Percentiles rank a stretch among this genome's conserved stretches.
Evolutionary conservation across 129 eudicot species (phyloP).

Genomic region (Calendula officinalis): DNA sequence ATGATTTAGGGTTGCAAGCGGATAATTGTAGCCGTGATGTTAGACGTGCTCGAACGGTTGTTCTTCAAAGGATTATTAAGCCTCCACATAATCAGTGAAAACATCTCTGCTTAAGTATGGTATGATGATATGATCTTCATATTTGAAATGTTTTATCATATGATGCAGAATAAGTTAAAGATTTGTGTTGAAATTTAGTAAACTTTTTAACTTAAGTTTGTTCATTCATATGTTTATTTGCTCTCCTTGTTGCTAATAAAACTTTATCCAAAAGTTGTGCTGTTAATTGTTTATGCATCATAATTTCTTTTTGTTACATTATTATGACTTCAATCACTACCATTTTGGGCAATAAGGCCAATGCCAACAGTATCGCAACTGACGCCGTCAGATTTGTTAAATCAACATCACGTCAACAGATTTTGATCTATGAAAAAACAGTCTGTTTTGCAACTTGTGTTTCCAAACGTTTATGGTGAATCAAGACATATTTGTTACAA

Average conservation of each 20-base stretch:
- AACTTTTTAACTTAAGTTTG: constrained; percentile 15
- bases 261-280: neutral
- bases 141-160: constrained; percentile 15
- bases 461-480: neutral
- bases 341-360: constrained; percentile 19
- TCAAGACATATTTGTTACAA: neutral
- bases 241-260: constrained; percentile 23
- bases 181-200: constrained; percentile 21
- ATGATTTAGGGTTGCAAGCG: constrained; percentile 76
- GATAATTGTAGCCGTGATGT: constrained; percentile 81
- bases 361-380: too few relatives aligned
- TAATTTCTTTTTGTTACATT: neutral
- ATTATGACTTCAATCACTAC: neutral
- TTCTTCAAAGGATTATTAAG: constrained; percentile 74
- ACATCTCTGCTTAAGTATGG: neutral
- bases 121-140: neutral
- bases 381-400: too few relatives aligned
- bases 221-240: constrained; percentile 33
- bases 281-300: neutral
- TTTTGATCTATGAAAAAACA: too few relatives aligned
- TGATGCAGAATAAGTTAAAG: constrained; percentile 20
- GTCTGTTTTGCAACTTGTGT: constrained; percentile 2
- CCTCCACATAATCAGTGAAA: constrained; percentile 31
- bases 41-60: constrained; percentile 78
- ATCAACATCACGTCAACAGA: too few relatives aligned